A percentile compares a stretch with the other conserved stretches of the same genome.
phyloP scores from a whole-genome alignment of 2,329 filamentous ascomycete genomes.

The Periconia sp. region DNA sequence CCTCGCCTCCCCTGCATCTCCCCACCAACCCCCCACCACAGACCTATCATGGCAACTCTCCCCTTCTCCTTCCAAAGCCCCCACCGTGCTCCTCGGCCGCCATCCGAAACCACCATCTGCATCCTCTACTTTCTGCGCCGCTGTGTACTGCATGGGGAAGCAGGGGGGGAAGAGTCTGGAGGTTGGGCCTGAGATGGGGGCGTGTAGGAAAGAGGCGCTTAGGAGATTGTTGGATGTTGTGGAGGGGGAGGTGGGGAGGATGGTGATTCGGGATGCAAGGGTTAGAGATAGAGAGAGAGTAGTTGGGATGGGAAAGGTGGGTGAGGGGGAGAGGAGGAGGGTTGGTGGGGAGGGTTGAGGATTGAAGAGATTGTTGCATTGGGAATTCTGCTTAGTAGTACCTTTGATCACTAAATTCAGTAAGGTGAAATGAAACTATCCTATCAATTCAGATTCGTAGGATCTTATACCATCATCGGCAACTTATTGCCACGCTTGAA shows the following conservation, averaged over 20 bases:
- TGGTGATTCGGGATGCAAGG: conserved; percentile 9
- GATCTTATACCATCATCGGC: too few species aligned
- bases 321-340: conserved; percentile 12
- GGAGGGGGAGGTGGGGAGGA: conserved; percentile 14
- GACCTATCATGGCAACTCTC: conserved; percentile 16
- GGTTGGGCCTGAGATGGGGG: conserved; percentile 20
- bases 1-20: neutral
- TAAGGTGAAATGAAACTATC: too few species aligned
- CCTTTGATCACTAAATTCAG: too few species aligned
- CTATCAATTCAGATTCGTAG: too few species aligned
- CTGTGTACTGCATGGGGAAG: conserved; percentile 22
- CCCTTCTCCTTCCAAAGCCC: conserved; percentile 11
- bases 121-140: conserved; percentile 13
- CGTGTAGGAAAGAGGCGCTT: conserved; percentile 18
- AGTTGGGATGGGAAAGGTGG: conserved; percentile 2
- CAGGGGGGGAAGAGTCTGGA: conserved; percentile 17
- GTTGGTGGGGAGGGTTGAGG: conserved; percentile 7
- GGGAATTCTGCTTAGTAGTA: too few species aligned
- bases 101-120: conserved; percentile 8
- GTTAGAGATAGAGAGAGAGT: neutral
- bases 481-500: too few species aligned
- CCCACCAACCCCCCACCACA: conserved; percentile 1
- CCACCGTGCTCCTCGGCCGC: conserved; percentile 20
- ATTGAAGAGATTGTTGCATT: too few species aligned
- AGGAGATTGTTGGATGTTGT: conserved; percentile 15